Percentiles rank a stretch among this genome's conserved stretches.
Conservation (phyloP, 2,329 filamentous ascomycete genomes). For the Fusarium piperis region DNA sequence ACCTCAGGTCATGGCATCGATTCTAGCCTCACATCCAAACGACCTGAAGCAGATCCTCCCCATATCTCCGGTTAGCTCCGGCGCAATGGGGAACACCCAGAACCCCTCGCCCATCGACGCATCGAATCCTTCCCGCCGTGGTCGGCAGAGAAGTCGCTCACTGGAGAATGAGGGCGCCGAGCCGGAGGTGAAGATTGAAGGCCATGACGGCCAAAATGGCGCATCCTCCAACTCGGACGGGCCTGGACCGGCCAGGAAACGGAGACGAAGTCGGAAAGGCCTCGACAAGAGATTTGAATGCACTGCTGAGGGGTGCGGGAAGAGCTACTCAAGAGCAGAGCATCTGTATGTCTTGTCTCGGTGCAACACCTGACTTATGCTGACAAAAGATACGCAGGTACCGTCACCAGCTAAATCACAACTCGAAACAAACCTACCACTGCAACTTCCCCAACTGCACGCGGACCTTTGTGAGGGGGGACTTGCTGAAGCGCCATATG, state of each 20-base stretch:
- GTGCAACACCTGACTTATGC: not conserved
- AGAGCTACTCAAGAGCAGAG: constrained; percentile 95
- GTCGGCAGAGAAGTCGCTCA: constrained; percentile 54
- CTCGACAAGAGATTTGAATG: constrained; percentile 87
- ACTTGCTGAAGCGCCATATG: constrained; percentile 86
- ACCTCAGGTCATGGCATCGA: constrained; percentile 41
- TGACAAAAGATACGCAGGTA: constrained; percentile 59
- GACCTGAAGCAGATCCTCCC: constrained; percentile 49
- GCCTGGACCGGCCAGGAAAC: constrained; percentile 69
- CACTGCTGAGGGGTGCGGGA: constrained; percentile 86
- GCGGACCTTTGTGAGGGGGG: constrained; percentile 90
- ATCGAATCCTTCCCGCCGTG: constrained; percentile 48
- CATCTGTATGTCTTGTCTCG: constrained; percentile 74
- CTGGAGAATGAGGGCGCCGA: constrained; percentile 54
- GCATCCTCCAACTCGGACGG: constrained; percentile 65
- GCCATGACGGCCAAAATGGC: constrained; percentile 47
- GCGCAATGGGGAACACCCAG: constrained; percentile 55
- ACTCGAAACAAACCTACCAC: constrained; percentile 92
- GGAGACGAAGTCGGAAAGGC: constrained; percentile 78
- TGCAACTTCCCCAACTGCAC: constrained; percentile 93
- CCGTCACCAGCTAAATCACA: constrained; percentile 94
- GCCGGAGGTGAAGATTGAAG: constrained; percentile 52
- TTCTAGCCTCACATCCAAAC: constrained; percentile 37
- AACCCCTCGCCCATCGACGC: constrained; percentile 48
- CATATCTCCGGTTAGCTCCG: constrained; percentile 51